Percentiles rank a stretch among this genome's conserved stretches.
phyloP scores from a whole-genome alignment of 306 rosid genomes.

The Hylodesmum podocarpum region DNA sequence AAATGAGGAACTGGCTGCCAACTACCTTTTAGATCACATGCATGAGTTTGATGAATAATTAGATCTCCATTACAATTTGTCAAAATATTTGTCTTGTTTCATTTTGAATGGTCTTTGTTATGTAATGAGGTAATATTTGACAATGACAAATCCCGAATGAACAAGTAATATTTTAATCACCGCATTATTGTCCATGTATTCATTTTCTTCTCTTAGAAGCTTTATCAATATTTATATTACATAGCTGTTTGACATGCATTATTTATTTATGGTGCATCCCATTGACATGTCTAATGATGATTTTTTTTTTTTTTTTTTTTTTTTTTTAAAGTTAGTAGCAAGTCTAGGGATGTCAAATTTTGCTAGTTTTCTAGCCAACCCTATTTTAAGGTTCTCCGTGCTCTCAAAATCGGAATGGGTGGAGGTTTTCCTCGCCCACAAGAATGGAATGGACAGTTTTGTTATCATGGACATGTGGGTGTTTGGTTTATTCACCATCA shows the following conservation, averaged over 20 bases:
- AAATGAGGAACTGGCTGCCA: conserved; percentile 92
- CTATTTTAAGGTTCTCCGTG: background rate
- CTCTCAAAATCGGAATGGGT: background rate
- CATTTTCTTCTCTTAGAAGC: background rate
- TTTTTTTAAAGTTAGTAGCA: too few relatives aligned
- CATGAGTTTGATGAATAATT: conserved; percentile 81
- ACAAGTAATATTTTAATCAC: conserved; percentile 6
- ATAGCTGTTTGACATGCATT: background rate
- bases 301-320: too few relatives aligned
- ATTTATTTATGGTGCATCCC: background rate
- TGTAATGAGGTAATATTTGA: conserved; percentile 22
- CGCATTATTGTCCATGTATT: background rate
- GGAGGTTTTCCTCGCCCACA: background rate
- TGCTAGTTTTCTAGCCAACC: background rate
- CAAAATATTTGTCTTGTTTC: conserved; percentile 26
- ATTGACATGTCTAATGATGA: background rate
- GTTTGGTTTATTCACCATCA: too few relatives aligned
- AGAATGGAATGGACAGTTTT: background rate
- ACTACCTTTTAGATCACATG: conserved; percentile 87
- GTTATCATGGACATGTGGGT: too few relatives aligned
- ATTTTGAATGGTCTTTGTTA: background rate
- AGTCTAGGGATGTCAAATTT: background rate
- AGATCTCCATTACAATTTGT: background rate
- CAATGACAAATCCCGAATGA: conserved; percentile 15
- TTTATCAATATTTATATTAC: background rate